A percentile compares a stretch with the other conserved stretches of the same genome.
phyloP scores from a whole-genome alignment of 192 early-diverging fungal genomes.

The Podila verticillata region DNA sequence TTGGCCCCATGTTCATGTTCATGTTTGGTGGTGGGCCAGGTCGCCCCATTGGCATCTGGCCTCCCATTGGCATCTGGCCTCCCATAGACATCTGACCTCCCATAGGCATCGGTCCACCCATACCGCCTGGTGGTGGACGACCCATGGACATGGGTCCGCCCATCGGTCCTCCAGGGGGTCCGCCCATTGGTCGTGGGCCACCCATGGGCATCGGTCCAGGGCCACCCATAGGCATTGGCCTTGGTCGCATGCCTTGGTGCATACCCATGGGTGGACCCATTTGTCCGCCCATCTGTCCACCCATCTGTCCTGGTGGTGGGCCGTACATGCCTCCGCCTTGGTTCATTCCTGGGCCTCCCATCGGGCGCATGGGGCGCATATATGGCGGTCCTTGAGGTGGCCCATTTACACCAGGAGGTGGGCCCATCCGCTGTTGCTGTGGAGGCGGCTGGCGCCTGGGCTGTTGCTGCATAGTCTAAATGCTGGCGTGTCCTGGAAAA shows the following conservation, averaged over 20 bases:
- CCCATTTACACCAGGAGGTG: conserved; percentile 11
- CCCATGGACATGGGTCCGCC: conserved; percentile 14
- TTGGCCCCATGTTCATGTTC: conserved; percentile 11
- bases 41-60: background rate
- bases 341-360: conserved; percentile 33
- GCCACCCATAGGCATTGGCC: too few relatives aligned
- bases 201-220: conserved; percentile 18
- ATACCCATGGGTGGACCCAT: conserved; percentile 23
- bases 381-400: conserved; percentile 39
- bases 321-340: conserved; percentile 1
- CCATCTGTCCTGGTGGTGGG: conserved; percentile 32
- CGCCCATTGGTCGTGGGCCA: conserved; percentile 32
- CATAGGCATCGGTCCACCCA: conserved; percentile 16
- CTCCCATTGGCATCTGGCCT: background rate
- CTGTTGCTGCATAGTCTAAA: conserved; percentile 30
- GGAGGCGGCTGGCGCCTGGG: conserved; percentile 40
- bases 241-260: too few relatives aligned
- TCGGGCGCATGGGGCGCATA: conserved; percentile 28
- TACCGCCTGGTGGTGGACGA: conserved; percentile 3
- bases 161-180: conserved; percentile 17
- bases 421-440: conserved; percentile 31
- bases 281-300: conserved; percentile 27
- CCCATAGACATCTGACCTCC: conserved; percentile 3
- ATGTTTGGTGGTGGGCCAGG: conserved; percentile 10
- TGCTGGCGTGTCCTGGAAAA: background rate